Evolutionary conservation across 305 asterid genomes (phyloP).

Genomic region (Fraxinus floribunda): DNA sequence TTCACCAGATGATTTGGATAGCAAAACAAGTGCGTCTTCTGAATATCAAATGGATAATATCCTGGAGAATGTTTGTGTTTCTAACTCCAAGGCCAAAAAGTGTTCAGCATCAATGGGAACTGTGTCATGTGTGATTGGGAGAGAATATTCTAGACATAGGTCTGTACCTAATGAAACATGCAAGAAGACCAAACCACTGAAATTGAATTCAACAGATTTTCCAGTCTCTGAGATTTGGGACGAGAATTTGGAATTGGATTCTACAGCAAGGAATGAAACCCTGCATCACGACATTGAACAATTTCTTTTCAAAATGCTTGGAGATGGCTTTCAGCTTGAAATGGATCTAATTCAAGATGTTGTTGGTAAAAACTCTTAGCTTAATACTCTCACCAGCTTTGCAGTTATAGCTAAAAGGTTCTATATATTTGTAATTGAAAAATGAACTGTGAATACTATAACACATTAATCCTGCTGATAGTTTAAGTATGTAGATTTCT

Average conservation of each 20-base stretch:
- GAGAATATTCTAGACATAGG: conserved; percentile 41
- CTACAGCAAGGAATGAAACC: conserved; percentile 34
- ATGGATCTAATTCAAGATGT: conserved; percentile 57
- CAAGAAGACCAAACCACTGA: conserved; percentile 55
- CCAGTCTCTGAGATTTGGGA: conserved; percentile 54
- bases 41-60: conserved; percentile 25
- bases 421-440: background rate
- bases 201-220: conserved; percentile 46
- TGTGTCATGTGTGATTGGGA: conserved; percentile 63
- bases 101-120: conserved; percentile 63
- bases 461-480: background rate
- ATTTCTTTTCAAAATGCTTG: conserved; percentile 75
- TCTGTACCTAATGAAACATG: conserved; percentile 31
- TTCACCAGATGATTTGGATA: conserved; percentile 31
- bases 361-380: conserved; percentile 52
- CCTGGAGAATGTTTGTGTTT: conserved; percentile 23
- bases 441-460: background rate
- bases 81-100: conserved; percentile 43
- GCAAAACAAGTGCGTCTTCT: conserved; percentile 24
- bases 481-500: background rate
- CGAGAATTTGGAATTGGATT: conserved; percentile 38
- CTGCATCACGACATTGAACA: conserved; percentile 47
- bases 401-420: background rate
- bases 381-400: conserved; percentile 2
- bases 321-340: conserved; percentile 65